phyloP scores from a whole-genome alignment of 176 grass and related monocot genomes.

The Oryza nivara region DNA sequence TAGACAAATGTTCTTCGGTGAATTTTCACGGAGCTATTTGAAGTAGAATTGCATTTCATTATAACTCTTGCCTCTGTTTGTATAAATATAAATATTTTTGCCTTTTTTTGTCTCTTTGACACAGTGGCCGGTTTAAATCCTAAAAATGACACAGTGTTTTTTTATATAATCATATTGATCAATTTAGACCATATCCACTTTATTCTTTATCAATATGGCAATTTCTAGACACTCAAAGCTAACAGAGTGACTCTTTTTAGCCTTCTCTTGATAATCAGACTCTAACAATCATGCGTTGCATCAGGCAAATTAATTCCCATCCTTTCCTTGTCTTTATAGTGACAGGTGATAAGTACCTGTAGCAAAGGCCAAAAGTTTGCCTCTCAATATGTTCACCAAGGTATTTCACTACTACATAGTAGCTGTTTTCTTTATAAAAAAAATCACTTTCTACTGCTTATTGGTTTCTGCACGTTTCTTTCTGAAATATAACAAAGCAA shows the following conservation, averaged over 20 bases:
- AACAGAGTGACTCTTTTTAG: no score
- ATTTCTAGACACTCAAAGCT: neutral
- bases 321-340: neutral
- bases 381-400: neutral
- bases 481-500: neutral
- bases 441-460: neutral
- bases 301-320: neutral
- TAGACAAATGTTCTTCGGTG: neutral
- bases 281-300: neutral
- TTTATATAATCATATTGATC: no score
- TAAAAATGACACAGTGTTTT: no score
- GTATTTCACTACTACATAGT: neutral
- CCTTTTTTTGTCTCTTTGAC: no score
- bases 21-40: neutral
- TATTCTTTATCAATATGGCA: neutral
- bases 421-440: no score
- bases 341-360: conserved; percentile 2
- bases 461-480: neutral
- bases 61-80: no score
- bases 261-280: neutral
- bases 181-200: neutral
- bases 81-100: no score
- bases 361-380: neutral
- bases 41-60: neutral
- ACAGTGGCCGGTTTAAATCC: no score